Percentiles rank a stretch among this genome's conserved stretches.
These are phyloP conservation scores for Pneumocystis wakefieldiae DNA, from an alignment of 1,139 yeast species.

Conservation along the genomic window DNA sequence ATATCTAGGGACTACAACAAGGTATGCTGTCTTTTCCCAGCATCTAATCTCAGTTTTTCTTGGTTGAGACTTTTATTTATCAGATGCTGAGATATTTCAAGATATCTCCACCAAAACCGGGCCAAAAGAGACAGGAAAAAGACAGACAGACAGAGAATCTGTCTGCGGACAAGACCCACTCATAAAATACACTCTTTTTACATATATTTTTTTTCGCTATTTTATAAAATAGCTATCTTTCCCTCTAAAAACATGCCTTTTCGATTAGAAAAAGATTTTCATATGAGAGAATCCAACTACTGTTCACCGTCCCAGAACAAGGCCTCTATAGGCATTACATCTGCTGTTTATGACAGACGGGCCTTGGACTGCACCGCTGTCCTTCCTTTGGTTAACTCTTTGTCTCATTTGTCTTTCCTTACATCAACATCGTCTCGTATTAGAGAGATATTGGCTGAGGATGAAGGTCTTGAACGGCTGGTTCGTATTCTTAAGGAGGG, in stretches of 20 bases:
- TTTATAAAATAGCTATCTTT: no score
- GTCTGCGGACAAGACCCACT: no score
- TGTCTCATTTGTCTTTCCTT: slow-evolving; percentile 75
- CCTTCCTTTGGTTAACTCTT: slow-evolving; percentile 77
- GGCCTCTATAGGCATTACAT: slow-evolving; percentile 81
- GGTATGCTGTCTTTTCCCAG: no score
- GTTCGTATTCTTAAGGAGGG: slow-evolving; percentile 68
- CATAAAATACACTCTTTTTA: no score
- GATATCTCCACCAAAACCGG: no score
- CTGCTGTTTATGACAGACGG: slow-evolving; percentile 76
- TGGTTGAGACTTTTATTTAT: no score
- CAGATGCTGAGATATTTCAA: no score
- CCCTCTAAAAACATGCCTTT: neutral
- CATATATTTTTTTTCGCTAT: no score
- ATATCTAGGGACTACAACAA: no score
- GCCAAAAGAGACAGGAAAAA: no score
- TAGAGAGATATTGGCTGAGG: slow-evolving; percentile 71
- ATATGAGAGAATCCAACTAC: slow-evolving; percentile 84
- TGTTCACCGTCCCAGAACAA: slow-evolving; percentile 62
- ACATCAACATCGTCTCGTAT: slow-evolving; percentile 80
- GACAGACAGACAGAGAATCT: no score
- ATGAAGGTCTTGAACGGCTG: slow-evolving; percentile 84
- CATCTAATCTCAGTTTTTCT: no score
- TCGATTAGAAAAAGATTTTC: slow-evolving; percentile 22
- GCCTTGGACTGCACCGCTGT: slow-evolving; percentile 86